These are phyloP conservation scores for Cyphellophora europaea DNA, from an alignment of 2,329 filamentous ascomycete genomes.

Conservation along the genomic window DNA sequence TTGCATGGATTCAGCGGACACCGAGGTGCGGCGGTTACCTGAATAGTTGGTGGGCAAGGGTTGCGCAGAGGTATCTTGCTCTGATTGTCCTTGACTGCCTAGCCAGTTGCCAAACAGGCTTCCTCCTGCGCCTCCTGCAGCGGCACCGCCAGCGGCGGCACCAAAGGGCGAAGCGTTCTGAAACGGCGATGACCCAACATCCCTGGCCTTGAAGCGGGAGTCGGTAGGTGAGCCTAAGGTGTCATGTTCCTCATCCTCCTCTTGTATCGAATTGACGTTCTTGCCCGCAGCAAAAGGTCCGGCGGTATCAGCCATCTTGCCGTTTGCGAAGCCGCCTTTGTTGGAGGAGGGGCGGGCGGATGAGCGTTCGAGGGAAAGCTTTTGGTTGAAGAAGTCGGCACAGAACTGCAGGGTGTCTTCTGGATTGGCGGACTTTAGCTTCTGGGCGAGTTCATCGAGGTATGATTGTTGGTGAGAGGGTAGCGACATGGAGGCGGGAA, in stretches of 20 bases:
- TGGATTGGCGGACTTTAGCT: conserved; percentile 50
- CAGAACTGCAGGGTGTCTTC: conserved; percentile 61
- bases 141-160: conserved; percentile 33
- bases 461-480: conserved; percentile 50
- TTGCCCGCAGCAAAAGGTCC: conserved; percentile 61
- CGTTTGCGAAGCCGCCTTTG: conserved; percentile 21
- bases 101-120: conserved; percentile 18
- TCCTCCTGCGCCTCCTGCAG: conserved; percentile 6
- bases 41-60: conserved; percentile 83
- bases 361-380: conserved; percentile 56
- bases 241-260: conserved; percentile 71
- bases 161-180: conserved; percentile 41
- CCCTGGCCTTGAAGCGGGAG: conserved; percentile 42
- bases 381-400: conserved; percentile 57
- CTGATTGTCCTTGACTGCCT: conserved; percentile 11
- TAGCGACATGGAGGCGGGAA: conserved; percentile 31
- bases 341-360: conserved; percentile 37
- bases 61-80: conserved; percentile 40
- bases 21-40: conserved; percentile 74
- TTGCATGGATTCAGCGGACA: conserved; percentile 93
- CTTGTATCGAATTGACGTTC: conserved; percentile 56
- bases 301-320: conserved; percentile 59
- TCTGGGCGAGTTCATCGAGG: conserved; percentile 54
- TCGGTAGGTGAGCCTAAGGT: conserved; percentile 65
- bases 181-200: conserved; percentile 32